These are phyloP conservation scores for Nadsonia commutata DNA, from an alignment of 1,139 yeast genomes.

Conservation along the genomic window DNA sequence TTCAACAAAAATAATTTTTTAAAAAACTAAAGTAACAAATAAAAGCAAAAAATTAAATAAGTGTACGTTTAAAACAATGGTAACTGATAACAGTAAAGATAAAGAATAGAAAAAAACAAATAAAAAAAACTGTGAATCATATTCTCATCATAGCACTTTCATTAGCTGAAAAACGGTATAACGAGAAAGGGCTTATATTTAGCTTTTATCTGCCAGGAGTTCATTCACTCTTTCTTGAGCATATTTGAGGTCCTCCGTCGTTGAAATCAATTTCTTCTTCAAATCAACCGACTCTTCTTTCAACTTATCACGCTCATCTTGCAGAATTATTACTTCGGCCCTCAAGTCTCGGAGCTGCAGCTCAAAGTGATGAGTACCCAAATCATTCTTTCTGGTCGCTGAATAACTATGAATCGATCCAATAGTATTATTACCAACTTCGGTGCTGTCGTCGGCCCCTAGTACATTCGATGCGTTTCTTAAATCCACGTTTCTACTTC, in stretches of 20 bases:
- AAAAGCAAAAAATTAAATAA: too few relatives aligned
- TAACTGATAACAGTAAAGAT: too few relatives aligned
- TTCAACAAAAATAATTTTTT: too few relatives aligned
- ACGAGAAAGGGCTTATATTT: too few relatives aligned
- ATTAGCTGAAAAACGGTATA: too few relatives aligned
- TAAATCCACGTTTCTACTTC: conserved; percentile 1
- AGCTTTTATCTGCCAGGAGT: too few relatives aligned
- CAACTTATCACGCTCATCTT: conserved; percentile 72
- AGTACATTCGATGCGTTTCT: conserved; percentile 6
- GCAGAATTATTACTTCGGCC: conserved; percentile 67
- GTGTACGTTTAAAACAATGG: too few relatives aligned
- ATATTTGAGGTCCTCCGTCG: conserved; percentile 17
- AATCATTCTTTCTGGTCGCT: conserved; percentile 26
- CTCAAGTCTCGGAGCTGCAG: conserved; percentile 70
- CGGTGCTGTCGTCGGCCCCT: conserved; percentile 8
- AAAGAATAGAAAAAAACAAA: too few relatives aligned
- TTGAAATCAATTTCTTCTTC: conserved; percentile 23
- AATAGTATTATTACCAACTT: conserved; percentile 1
- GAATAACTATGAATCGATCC: not conserved
- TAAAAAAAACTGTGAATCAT: too few relatives aligned
- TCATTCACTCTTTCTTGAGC: conserved; percentile 13
- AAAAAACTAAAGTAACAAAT: too few relatives aligned
- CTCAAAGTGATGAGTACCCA: conserved; percentile 53
- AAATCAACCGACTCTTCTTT: conserved; percentile 30
- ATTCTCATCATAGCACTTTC: too few relatives aligned